Evolutionary conservation across 345 rosid genomes (phyloP).

Genomic region (Eutrema yunnanense): DNA sequence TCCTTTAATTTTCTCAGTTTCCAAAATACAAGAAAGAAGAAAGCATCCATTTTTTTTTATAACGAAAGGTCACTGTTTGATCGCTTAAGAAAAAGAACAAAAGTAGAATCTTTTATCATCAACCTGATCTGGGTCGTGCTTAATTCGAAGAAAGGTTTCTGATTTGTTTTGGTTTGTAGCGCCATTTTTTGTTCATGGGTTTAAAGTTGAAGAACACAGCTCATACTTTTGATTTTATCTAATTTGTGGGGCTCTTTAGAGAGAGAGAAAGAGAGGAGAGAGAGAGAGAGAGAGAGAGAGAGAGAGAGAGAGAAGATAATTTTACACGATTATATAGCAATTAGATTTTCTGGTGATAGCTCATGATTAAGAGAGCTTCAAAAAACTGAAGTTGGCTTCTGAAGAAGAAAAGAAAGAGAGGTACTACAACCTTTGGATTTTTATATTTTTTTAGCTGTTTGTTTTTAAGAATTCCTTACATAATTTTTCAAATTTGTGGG

Average conservation of each 20-base stretch:
- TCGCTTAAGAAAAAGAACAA: not conserved
- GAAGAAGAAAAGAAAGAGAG: not conserved
- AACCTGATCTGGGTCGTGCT: slow-evolving; percentile 9
- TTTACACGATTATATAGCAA: not conserved
- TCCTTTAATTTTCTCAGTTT: not conserved
- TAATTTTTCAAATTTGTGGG: not conserved
- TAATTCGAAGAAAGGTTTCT: slow-evolving; percentile 7
- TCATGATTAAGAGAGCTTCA: slow-evolving; percentile 9
- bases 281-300: not conserved
- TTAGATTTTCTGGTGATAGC: not conserved
- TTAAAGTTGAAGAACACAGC: slow-evolving; percentile 43
- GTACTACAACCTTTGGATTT: not conserved
- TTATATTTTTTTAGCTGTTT: not conserved
- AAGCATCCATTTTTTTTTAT: slow-evolving; percentile 5
- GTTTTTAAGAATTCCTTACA: not conserved
- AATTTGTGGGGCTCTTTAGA: slow-evolving; percentile 31
- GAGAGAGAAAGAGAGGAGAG: not conserved
- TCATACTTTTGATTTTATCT: slow-evolving; percentile 41
- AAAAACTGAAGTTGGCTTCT: not conserved
- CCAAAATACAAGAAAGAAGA: not conserved
- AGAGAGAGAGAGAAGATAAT: not conserved
- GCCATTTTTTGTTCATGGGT: slow-evolving; percentile 23
- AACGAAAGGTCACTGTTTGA: slow-evolving; percentile 26
- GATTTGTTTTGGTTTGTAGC: slow-evolving; percentile 7
- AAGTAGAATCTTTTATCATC: slow-evolving; percentile 15